Conservation (phyloP, 2,329 filamentous ascomycete genomes). For the Raffaelea ambrosiae region DNA sequence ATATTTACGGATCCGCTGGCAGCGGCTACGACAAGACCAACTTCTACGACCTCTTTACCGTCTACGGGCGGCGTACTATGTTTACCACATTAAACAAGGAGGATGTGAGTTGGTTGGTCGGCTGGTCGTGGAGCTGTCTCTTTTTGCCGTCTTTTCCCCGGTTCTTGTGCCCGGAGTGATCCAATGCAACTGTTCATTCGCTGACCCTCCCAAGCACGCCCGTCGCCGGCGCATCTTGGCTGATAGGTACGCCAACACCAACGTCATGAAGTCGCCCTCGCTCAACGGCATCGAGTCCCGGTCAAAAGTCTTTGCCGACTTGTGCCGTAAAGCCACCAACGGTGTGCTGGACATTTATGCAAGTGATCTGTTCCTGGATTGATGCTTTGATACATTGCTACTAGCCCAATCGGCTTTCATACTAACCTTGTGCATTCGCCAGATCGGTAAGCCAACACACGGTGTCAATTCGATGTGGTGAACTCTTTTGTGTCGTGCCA, state of each 20-base stretch:
- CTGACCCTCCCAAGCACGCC: constrained; percentile 39
- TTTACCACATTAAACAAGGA: constrained; percentile 49
- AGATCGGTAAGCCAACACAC: no score
- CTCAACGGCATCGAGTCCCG: constrained; percentile 50
- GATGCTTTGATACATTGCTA: neutral
- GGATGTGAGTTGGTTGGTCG: constrained; percentile 29
- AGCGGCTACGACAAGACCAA: constrained; percentile 59
- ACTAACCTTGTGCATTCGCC: no score
- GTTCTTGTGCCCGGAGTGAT: neutral
- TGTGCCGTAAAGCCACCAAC: constrained; percentile 36
- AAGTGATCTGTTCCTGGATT: constrained; percentile 14
- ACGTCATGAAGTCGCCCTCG: constrained; percentile 48
- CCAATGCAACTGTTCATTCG: neutral
- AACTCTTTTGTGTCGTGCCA: neutral
- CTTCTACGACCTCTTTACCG: constrained; percentile 53
- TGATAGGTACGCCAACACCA: constrained; percentile 61
- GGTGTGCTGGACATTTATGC: constrained; percentile 54
- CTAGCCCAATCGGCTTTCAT: no score
- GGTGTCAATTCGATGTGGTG: neutral
- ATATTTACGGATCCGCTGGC: constrained; percentile 54
- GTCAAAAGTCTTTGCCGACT: constrained; percentile 44
- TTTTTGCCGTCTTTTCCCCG: neutral
- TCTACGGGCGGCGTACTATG: constrained; percentile 52
- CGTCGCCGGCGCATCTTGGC: constrained; percentile 55
- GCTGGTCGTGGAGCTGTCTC: no score